Evolutionary conservation across 305 asterid genomes (phyloP), one percentile per base, ranked within the genome.

Genomic region (Fraxinus albicans): DNA sequence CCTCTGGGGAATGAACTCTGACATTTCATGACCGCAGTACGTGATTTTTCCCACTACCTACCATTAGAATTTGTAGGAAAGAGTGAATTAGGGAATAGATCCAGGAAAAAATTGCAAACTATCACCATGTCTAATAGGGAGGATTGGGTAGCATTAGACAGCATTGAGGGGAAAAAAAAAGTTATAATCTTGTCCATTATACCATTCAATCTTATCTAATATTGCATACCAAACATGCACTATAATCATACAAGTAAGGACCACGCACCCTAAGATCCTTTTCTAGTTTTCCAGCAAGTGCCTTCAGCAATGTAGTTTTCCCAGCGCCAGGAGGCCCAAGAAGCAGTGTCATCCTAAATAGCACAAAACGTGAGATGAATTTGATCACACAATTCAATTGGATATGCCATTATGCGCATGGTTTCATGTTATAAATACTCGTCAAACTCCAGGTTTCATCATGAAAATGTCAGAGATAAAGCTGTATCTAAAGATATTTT

Each of bases 251-350:
- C 73, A 67, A 78, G 12, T 60, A 74, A 63, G 36, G 80, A 83
- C 63, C 80, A 85, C 91, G 78, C 80, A 93, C 99, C 91, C 92
- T 88, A 79, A 94, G 90, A 85, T 94, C 94, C 83, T 89, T 87
- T 73, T 94, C 98, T 80, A 88, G 89, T 82, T 83, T 89, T 72
- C 95, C 98, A 27, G 98, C 91, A 73, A 96, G 98, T 80, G 99
- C 94, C 88, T 92, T 93, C 50, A 96, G 89, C 86, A 95, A 81
- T 36, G 91, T 89, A 19, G 99, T 95, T 86, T 96, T 96, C 79
- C 99, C 99, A 10, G 98, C 73, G 8, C 98, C 91, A 0, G 99
- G 99, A 80, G 99, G 99, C 74, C 99, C 99, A 65, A 96, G 98
- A 86, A 96, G 97, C 50, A 96, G 93, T 6, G 98, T 90, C 97